Evolutionary conservation across 768 basidiomycete genomes (phyloP), one percentile per base, ranked within the genome.

Genomic region (Leucocoprinus birnbaumii): DNA sequence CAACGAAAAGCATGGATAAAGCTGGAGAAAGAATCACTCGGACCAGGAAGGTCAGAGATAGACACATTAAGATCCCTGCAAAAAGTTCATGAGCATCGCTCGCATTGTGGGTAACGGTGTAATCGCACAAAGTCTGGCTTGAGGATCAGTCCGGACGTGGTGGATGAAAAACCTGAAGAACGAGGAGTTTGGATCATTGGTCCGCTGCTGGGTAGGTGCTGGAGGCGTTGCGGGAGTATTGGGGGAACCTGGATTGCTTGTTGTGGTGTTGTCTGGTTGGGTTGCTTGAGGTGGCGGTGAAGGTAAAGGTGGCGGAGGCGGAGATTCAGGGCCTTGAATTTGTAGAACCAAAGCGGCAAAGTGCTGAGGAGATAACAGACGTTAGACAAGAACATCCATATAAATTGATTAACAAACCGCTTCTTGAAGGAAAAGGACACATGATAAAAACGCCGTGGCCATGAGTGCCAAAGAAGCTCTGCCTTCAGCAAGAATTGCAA

Each of bases 401-500:
- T 18, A 19, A 44, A 56, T 14, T 21, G n/a, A 3, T 5, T 26
- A 10, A 76, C 84, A 64, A 63, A 94, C 94, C 37, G 89, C 86
- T 74, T 94, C 88, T 58, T 91, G 85, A 10, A 91, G 75, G 65
- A 95, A 87, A 21, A 93, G 69, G 4, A 91, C 74, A 53, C 89
- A 88, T 10, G 90, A 86, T 22, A 95, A 63, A 63, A 94, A 95
- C 0, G 91, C 91, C 1, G 94, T 92, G 0, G 88, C 87, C 38
- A 94, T 77, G 22, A 94, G 76, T 1, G 91, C 86, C 21, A 96
- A 68, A 1, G 91, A 92, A 1, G 91, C 82, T 26, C 85, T 74
- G 41, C 92, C 92, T 58, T 94, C 89, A 2, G 89, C 85, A 35
- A 94, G 71, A 53, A 95, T 87, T 3, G 90, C 91, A 55, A 96